Base-by-base conservation (phyloP, 805 yeast species). In the Lachancea quebecensis region DNA sequence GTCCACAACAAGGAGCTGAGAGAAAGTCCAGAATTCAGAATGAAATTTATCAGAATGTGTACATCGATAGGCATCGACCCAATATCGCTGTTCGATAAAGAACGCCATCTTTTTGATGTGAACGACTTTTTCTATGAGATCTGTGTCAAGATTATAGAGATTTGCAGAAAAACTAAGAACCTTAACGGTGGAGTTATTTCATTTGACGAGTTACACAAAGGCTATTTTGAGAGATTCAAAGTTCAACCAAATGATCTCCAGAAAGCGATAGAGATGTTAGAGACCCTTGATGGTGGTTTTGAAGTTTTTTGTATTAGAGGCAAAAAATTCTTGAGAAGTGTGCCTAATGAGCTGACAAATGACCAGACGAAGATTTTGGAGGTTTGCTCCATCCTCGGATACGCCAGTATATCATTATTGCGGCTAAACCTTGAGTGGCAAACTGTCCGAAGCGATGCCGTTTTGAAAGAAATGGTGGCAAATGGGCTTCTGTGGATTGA, bases 401-500 rank as follows among this genome's bases (percentile, higher is more conserved):
- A 71, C 58, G 86, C 88, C 1, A 74, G 86, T 3, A 71, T 73
- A 6, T 65, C 78, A 2, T 62, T 89, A 27, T 65, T 91, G 33
- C 62, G 73, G 11, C 96, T 83, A 53, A 93, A 91, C 57, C 76
- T 82, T 47, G 72, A 72, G 1, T 91, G 99, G 99, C 78, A 74
- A 41, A 58, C 59, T 2, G 67, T 76, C 2, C 68, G 96, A 45
- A 73, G 85, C 43, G 73, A 73, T 50, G 67, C 79, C 0, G 82
- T 81, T 4, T 58, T 91, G 4, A 82, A 85, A 33, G 91, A 85
- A 38, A 80, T 91, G 87, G 83, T 90, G 1, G 72, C 83, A 50
- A 74, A 74, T 41, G 97, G 98, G 3, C 71, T 88, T 44, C 66
- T 91, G 11, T 91, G 99, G 99, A 67, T 89, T 1, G 98, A 90